Evolutionary conservation across 2,329 filamentous ascomycete genomes (phyloP), one percentile per base, ranked within the genome.

Genomic region (Botryotinia globosa): DNA sequence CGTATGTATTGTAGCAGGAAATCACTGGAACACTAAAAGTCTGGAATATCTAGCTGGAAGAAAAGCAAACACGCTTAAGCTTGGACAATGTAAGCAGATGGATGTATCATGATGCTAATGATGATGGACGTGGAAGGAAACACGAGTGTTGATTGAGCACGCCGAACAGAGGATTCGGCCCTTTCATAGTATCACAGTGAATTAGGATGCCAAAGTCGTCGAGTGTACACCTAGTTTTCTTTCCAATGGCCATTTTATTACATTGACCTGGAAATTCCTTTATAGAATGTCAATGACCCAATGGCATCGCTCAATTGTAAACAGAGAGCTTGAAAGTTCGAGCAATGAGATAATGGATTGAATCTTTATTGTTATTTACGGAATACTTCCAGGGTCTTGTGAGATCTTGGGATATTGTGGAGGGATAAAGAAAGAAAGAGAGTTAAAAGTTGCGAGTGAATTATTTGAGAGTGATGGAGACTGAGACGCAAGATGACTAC

Each of bases 381-480:
- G 6, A 16, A 18, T 32, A 29, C n/a, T 18, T 18, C 3, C 0
- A 29, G n/a, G 14, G n/a, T 18, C n/a, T 29, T 56, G 14, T 29
- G 18, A 14, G 6, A 18, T 18, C 4, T 18, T 29, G 6, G 0
- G n/a, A 56, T 1, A 10, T 0, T 16, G n/a, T 8, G n/a, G 14
- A 56, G 18, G n/a, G n/a, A 6, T 18, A 14, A 18, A n/a, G n/a
- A 29, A 29, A 14, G 0, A 56, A 29, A 18, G 25, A 5, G 51
- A 54, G 12, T 3, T 1, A 4, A 29, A 18, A 2, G 14, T 8
- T 29, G 6, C 9, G n/a, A 4, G n/a, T 54, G 51, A 18, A 29
- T 29, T 6, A 29, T 16, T 32, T 32, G n/a, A 29, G 29, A 8
- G n/a, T 29, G 51, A 18, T 29, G 14, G 4, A 32, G 18, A 8